Base-by-base conservation (phyloP, 495 filamentous ascomycete species). In the Talaromyces nanjingensis region DNA sequence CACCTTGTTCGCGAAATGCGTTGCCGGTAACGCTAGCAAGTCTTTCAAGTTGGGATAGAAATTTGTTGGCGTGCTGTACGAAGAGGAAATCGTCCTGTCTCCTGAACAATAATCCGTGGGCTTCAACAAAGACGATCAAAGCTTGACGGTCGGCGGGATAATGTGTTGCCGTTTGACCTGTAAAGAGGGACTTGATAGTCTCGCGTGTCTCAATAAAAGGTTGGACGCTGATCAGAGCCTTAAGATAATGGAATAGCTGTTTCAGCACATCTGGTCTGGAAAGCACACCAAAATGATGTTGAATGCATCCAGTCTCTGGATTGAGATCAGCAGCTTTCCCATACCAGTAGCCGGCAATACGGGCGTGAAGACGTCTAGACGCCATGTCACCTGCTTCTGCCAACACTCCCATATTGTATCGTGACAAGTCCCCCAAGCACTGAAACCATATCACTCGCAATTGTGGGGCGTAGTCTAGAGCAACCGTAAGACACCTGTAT, bases 271-370 rank as follows among this genome's bases (percentile, higher is more conserved):
- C 88, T 0, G 89, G 90, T 12, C 90, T 79, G 11, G 91, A 87
- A 16, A 96, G 74, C 18, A 96, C 91, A 0, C 89, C 92, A 6
- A 93, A 79, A 70, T 96, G 91, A 72, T 96, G 91, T 62, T 94
- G 91, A 4, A 96, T 80, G 1, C 91, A 77, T 0, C 92, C 92
- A 24, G 87, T 81, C 3, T 81, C 79, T 0, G 91, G 89, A 33
- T 77, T 84, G 53, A 83, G 85, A 68, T 93, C 86, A 7, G 88
- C 86, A 4, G 89, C 91, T 72, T 87, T 88, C 47, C 78, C 85
- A 65, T 96, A 96, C 92, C 92, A 97, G 42, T 85, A 84, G 24
- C 87, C 75, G 4, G 89, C 88, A 0, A 96, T 87, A 0, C 80
- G 81, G 8, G 87, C 87, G 91, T 92, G 96, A 1, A 84, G 76